phyloP scores from a whole-genome alignment of 129 eudicot genomes.

The Flaveria linearis region DNA sequence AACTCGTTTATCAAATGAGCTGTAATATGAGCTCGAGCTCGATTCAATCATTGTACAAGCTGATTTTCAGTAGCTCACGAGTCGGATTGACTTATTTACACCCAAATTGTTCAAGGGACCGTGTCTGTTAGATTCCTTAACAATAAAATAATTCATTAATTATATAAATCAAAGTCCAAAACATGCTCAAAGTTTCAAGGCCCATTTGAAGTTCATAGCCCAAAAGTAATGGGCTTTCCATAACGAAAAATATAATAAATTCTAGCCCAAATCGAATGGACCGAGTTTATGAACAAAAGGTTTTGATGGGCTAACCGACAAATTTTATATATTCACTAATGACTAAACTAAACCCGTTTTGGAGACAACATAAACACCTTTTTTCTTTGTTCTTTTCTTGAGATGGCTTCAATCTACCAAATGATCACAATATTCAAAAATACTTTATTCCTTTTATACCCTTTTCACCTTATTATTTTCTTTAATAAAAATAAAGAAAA shows the following conservation, averaged over 20 bases:
- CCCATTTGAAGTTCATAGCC: neutral
- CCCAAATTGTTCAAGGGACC: no score
- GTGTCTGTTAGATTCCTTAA: no score
- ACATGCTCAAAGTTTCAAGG: no score
- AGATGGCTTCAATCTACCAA: constrained; percentile 29
- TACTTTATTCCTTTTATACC: constrained; percentile 19
- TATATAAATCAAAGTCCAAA: no score
- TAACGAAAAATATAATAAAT: neutral
- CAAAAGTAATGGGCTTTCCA: neutral
- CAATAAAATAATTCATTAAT: no score
- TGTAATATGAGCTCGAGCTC: no score
- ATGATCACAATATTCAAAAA: constrained; percentile 21
- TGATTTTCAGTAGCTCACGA: no score
- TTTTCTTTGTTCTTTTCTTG: constrained; percentile 35
- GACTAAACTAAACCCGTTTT: constrained; percentile 11
- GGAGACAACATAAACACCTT: constrained; percentile 28
- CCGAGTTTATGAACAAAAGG: neutral
- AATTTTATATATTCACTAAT: neutral
- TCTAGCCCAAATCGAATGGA: neutral
- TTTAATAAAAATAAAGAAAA: constrained; percentile 24
- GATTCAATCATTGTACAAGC: no score
- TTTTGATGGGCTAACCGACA: neutral
- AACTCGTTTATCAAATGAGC: no score
- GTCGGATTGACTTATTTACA: no score
- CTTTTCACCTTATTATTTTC: constrained; percentile 32